These are phyloP conservation scores for Trametes sanguinea DNA, from an alignment of 768 basidiomycete species.

Conservation along the genomic window DNA sequence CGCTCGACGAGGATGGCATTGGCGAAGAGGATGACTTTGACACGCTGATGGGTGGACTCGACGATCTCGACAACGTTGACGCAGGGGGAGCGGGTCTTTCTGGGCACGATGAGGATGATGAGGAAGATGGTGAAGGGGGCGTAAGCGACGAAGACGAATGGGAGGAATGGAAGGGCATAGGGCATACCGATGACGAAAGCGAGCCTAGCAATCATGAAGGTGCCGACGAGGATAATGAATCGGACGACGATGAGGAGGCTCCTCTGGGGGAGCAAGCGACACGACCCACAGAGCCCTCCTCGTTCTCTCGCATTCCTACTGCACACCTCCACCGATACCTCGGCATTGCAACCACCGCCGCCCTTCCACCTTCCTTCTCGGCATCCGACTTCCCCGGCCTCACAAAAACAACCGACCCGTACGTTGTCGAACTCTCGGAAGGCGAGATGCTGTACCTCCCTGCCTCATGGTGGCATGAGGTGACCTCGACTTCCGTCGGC, in stretches of 20 bases:
- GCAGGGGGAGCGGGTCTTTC: neutral
- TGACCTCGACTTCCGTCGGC: slow-evolving; percentile 29
- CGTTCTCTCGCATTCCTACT: slow-evolving; percentile 36
- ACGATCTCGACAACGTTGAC: slow-evolving; percentile 11
- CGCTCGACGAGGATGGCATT: slow-evolving; percentile 24
- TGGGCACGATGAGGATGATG: slow-evolving; percentile 12
- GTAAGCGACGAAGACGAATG: slow-evolving; percentile 10
- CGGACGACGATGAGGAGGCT: slow-evolving; percentile 6
- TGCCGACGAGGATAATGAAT: slow-evolving; percentile 8
- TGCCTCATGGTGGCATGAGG: slow-evolving; percentile 38
- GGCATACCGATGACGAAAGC: slow-evolving; percentile 8
- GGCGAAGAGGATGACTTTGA: slow-evolving; percentile 34
- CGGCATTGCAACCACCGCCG: slow-evolving; percentile 29
- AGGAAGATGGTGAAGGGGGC: slow-evolving; percentile 3
- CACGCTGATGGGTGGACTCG: slow-evolving; percentile 28
- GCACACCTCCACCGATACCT: slow-evolving; percentile 31
- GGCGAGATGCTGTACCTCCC: slow-evolving; percentile 38
- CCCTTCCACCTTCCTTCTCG: slow-evolving; percentile 11
- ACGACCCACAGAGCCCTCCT: slow-evolving; percentile 28
- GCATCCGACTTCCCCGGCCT: slow-evolving; percentile 24
- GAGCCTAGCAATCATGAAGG: neutral
- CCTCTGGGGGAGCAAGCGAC: slow-evolving; percentile 5
- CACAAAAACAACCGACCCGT: slow-evolving; percentile 25
- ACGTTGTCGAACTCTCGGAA: slow-evolving; percentile 33
- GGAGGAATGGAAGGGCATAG: slow-evolving; percentile 20